These are phyloP conservation scores for Malassezia brasiliensis DNA, from an alignment of 1,284 basidiomycete genomes.

Conservation along the genomic window DNA sequence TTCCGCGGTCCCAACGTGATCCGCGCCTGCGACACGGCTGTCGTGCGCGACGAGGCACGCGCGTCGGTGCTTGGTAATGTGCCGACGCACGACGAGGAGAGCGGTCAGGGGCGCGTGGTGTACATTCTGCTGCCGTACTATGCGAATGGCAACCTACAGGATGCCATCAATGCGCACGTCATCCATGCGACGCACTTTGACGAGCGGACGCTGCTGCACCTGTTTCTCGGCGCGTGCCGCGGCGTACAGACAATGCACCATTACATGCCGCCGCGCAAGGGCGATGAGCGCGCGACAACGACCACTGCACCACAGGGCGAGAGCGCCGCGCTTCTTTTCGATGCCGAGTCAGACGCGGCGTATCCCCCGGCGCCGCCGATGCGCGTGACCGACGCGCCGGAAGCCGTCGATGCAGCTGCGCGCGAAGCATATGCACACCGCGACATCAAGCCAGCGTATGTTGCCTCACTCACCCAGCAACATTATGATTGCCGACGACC, in stretches of 20 bases:
- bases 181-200: constrained; percentile 73
- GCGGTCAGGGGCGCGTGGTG: constrained; percentile 30
- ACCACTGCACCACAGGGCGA: constrained; percentile 20
- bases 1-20: constrained; percentile 46
- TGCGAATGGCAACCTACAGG: constrained; percentile 76
- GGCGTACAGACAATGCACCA: constrained; percentile 86
- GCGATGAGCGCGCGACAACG: constrained; percentile 5
- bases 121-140: constrained; percentile 70
- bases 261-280: constrained; percentile 32
- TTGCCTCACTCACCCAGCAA: constrained; percentile 52
- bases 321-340: constrained; percentile 23
- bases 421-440: constrained; percentile 81
- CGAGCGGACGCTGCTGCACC: constrained; percentile 73
- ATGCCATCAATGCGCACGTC: constrained; percentile 77
- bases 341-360: constrained; percentile 41
- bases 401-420: constrained; percentile 23
- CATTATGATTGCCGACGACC: constrained; percentile 89
- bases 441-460: constrained; percentile 89
- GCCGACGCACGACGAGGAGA: constrained; percentile 27
- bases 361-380: constrained; percentile 15
- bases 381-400: constrained; percentile 51
- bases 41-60: constrained; percentile 37
- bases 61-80: constrained; percentile 26
- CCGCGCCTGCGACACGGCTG: constrained; percentile 41
- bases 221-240: constrained; percentile 88